Evolutionary conservation across 2,329 filamentous ascomycete species (phyloP), one percentile per base, ranked within the genome.

Genomic region (Hymenoscyphus repandus): DNA sequence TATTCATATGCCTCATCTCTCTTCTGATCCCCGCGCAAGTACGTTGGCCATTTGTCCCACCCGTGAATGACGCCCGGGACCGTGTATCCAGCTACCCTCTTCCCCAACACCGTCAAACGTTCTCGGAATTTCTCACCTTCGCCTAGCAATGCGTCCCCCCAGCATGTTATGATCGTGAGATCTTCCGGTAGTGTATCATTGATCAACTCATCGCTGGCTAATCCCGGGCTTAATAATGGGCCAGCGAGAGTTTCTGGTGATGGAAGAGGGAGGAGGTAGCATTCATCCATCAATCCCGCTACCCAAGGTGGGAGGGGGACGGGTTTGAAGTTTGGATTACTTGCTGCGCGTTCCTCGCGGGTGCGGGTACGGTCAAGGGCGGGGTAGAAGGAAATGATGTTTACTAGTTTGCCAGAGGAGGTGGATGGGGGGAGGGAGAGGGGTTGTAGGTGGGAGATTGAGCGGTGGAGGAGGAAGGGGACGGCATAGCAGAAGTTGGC

Each of bases 401-500:
- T 51, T 12, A 51, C 47, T 6, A 62, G 32, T n/a, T 42, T 38
- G 2, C 46, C 54, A 0, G 52, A n/a, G 7, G 50, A 17, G 12
- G 13, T 36, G 13, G 46, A 43, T 11, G 15, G 36, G 18, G 49
- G n/a, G n/a, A 17, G 32, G 2, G 27, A 44, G 20, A 37, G 9
- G 9, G 12, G n/a, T 30, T 33, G 53, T 30, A 53, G 13, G 3
- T 6, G 17, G 6, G 46, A 32, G 2, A 58, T 5, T 17, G 54
- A 18, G 17, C 58, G 44, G 3, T 54, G 43, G 6, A 60, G 46
- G 6, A 51, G 32, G 3, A 58, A 45, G 0, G 54, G 45, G 18
- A 49, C 44, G 1, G 49, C 49, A 27, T 52, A 59, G 20, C 50
- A 51, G 34, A 62, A 51, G 37, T 54, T 58, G 3, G 65, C 75